A percentile compares a stretch with the other conserved stretches of the same genome.
These are phyloP conservation scores for Bacidia gigantensis DNA, from an alignment of 495 filamentous ascomycete genomes.

Conservation along the genomic window DNA sequence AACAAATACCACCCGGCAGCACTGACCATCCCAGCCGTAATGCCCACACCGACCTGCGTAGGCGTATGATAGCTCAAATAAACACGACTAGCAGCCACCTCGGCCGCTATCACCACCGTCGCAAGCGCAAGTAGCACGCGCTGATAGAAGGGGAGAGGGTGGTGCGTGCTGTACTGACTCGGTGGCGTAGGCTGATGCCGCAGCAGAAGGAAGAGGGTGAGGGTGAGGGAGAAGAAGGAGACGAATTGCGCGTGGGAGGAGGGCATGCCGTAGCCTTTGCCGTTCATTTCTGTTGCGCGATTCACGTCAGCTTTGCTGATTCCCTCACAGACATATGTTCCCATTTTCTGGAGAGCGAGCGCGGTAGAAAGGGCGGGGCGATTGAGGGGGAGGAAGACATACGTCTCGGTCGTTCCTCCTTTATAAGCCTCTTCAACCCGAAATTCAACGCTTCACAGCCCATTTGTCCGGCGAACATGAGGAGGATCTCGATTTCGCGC, in stretches of 20 bases:
- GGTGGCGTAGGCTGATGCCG: constrained; percentile 47
- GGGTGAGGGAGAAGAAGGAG: constrained; percentile 71
- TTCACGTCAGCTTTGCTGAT: not conserved
- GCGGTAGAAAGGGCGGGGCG: not conserved
- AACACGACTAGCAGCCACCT: constrained; percentile 65
- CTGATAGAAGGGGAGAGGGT: constrained; percentile 42
- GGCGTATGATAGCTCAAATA: constrained; percentile 92
- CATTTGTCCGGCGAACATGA: constrained; percentile 88
- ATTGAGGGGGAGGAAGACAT: constrained; percentile 24
- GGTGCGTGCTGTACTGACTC: constrained; percentile 28
- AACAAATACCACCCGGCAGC: constrained; percentile 68
- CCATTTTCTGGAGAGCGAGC: no score
- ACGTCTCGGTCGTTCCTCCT: constrained; percentile 76
- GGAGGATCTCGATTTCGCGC: constrained; percentile 74
- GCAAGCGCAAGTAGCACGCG: constrained; percentile 42
- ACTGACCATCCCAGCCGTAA: constrained; percentile 52
- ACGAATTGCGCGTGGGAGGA: constrained; percentile 93
- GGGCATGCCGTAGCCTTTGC: constrained; percentile 98
- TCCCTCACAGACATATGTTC: no score
- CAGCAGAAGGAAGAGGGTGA: constrained; percentile 67
- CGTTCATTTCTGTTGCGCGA: constrained; percentile 49
- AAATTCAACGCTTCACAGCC: constrained; percentile 92
- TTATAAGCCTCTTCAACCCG: constrained; percentile 73
- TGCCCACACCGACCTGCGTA: constrained; percentile 73
- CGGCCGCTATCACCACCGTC: constrained; percentile 44